phyloP scores from a whole-genome alignment of 768 basidiomycete species.

The Lentinula lateritia region DNA sequence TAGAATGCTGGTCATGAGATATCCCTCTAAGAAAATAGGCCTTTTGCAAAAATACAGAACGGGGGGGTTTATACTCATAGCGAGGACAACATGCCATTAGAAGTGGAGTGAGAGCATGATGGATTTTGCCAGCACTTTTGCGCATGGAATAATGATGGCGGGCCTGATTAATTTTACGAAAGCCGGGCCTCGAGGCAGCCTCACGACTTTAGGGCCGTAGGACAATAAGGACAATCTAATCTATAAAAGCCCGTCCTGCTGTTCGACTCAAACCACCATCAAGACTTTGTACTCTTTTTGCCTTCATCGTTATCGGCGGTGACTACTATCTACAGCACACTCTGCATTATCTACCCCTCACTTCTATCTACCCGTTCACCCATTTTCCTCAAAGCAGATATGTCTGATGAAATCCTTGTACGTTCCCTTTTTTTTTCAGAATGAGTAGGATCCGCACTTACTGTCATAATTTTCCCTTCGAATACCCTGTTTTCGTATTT shows the following conservation, averaged over 20 bases:
- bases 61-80: not conserved
- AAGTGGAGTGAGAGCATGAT: not conserved
- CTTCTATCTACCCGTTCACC: not conserved
- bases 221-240: slow-evolving; percentile 3
- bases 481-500: not conserved
- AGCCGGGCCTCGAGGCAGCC: slow-evolving; percentile 7
- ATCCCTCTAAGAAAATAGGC: not conserved
- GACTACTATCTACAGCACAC: not conserved
- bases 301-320: not conserved
- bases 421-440: not conserved
- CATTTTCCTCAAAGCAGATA: not conserved
- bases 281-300: slow-evolving; percentile 4
- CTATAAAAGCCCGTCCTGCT: not conserved
- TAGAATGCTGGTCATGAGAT: not conserved
- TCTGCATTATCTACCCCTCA: not conserved
- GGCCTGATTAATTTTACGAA: not conserved
- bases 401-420: not conserved
- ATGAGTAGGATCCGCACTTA: no score
- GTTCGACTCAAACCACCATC: not conserved
- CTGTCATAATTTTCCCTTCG: not conserved
- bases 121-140: not conserved
- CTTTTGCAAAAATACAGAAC: not conserved
- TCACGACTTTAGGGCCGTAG: not conserved
- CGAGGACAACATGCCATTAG: not conserved
- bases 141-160: not conserved